Evolutionary conservation across 345 rosid genomes (phyloP), one percentile per base, ranked within the genome.

Genomic region (Toxicodendron radicans): DNA sequence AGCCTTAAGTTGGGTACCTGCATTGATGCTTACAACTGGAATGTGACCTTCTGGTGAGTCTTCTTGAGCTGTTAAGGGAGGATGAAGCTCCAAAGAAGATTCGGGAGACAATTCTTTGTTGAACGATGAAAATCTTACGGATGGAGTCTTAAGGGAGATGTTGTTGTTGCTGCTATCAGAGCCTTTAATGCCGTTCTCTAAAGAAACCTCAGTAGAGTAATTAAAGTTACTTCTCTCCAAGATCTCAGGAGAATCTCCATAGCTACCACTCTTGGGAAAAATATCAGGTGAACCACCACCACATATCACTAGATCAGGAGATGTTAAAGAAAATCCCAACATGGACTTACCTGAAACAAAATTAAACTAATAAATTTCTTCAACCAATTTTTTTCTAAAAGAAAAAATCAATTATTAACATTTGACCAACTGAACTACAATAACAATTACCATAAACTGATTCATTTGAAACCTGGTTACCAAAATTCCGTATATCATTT

Each of bases 61-160:
- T 27, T 78, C 78, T 65, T 75, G 75, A 68, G 30, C 51, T 48
- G 13, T 73, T 24, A 79, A 78, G 17, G 75, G 81, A 1, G 86
- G 89, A 70, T 84, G 87, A 62, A 95, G 90, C 83, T 90, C 94
- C 14, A 95, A 93, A 33, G 99, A 95, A 68, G 93, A 90, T 66
- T 88, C 92, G 0, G 98, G 93, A 65, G 98, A 84, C 72, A 81
- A 66, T 70, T 85, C 88, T 53, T 66, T 81, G 23, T 76, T 75
- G 27, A 90, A 91, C 23, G 90, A 85, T 80, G 99, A 91, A 68
- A 91, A 91, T 73, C 91, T 88, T 18, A 92, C 98, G 57, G 82
- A 66, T 30, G 80, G 87, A 27, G 73, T 73, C 70, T 72, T 90
- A 27, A 72, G 80, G 70, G 75, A 64, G 41, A 35, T 63, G 32